These are phyloP conservation scores for Albizia julibrissin DNA, from an alignment of 306 rosid species.

Conservation along the genomic window DNA sequence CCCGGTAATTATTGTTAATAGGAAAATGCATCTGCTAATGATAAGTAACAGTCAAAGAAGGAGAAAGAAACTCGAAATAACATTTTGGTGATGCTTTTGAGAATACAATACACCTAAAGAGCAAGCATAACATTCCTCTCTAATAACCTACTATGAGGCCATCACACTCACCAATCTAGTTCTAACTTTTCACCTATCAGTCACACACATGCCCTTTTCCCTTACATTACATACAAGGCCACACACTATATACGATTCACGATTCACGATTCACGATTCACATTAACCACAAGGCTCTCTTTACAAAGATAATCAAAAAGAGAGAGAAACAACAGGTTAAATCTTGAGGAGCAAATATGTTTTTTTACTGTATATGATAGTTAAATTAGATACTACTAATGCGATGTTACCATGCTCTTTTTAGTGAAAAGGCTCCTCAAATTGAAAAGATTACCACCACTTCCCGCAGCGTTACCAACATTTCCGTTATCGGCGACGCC, in stretches of 20 bases:
- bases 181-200: slow-evolving; percentile 11
- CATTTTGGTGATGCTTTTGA: slow-evolving; percentile 37
- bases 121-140: slow-evolving; percentile 24
- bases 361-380: not conserved
- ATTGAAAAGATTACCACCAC: slow-evolving; percentile 68
- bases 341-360: not conserved
- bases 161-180: slow-evolving; percentile 30
- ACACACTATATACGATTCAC: not conserved
- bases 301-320: slow-evolving; percentile 4
- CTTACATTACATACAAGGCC: slow-evolving; percentile 17
- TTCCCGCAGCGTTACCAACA: slow-evolving; percentile 41
- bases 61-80: slow-evolving; percentile 3
- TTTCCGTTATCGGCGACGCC: slow-evolving; percentile 1
- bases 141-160: not conserved
- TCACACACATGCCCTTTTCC: slow-evolving; percentile 27
- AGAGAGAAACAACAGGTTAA: slow-evolving; percentile 4
- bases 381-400: slow-evolving; percentile 33
- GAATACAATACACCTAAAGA: slow-evolving; percentile 15
- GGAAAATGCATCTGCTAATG: too few relatives aligned
- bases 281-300: slow-evolving; percentile 29
- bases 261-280: too few relatives aligned
- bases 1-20: not conserved
- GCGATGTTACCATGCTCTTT: slow-evolving; percentile 64
- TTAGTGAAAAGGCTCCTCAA: slow-evolving; percentile 77
- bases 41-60: too few relatives aligned